Conservation (phyloP, 1,284 basidiomycete genomes). For the Ustilago esculenta region DNA sequence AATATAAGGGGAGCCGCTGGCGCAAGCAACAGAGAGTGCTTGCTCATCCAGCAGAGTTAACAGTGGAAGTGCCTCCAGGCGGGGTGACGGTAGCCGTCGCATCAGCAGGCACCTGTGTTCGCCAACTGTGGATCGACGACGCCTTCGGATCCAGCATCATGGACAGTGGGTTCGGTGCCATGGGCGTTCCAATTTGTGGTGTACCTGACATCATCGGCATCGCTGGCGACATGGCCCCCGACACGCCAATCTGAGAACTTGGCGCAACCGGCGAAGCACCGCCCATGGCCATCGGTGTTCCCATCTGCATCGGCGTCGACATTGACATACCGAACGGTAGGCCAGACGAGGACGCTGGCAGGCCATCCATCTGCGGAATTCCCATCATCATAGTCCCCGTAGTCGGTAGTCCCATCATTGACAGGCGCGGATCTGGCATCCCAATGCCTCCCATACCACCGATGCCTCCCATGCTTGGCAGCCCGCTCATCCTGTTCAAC, state of each 20-base stretch:
- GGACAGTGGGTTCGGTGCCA: constrained; percentile 27
- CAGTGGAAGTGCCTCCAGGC: constrained; percentile 22
- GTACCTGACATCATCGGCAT: constrained; percentile 30
- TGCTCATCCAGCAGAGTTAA: constrained; percentile 22
- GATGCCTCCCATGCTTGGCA: constrained; percentile 17
- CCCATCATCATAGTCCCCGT: constrained; percentile 30
- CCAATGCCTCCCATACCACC: constrained; percentile 15
- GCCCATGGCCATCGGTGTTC: constrained; percentile 16
- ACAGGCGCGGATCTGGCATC: constrained; percentile 24
- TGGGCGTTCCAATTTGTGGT: constrained; percentile 14
- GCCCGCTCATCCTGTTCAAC: constrained; percentile 27
- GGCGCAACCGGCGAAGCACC: constrained; percentile 8
- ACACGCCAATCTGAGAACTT: constrained; percentile 26
- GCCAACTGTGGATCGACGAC: constrained; percentile 50
- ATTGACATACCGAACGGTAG: constrained; percentile 30
- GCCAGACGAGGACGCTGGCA: constrained; percentile 24
- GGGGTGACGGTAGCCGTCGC: constrained; percentile 36
- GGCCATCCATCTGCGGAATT: constrained; percentile 30
- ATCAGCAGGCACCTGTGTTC: constrained; percentile 46
- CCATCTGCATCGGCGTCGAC: constrained; percentile 25
- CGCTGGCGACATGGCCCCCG: constrained; percentile 18
- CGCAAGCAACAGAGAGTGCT: too few relatives aligned
- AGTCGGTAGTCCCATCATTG: constrained; percentile 26
- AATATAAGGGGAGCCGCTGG: too few relatives aligned
- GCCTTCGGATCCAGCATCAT: constrained; percentile 50